Evolutionary conservation across 352 stramenopile genomes (phyloP).

Genomic region (Globisporangium okanoganense): DNA sequence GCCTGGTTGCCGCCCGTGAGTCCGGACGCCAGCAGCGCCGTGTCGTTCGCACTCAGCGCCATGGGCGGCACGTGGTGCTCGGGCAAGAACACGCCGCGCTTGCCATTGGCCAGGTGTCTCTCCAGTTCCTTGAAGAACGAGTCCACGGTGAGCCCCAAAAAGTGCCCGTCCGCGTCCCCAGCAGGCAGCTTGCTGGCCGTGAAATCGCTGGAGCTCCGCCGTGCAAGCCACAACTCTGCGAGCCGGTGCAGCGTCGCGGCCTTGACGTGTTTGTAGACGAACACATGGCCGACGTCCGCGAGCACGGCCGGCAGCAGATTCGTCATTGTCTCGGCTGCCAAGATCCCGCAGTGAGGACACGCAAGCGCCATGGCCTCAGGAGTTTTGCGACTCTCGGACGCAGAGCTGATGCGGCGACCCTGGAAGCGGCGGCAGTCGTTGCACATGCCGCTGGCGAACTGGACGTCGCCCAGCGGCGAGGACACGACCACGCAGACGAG

Average conservation of each 20-base stretch:
- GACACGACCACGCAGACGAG: constrained; percentile 58
- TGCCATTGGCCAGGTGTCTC: constrained; percentile 36
- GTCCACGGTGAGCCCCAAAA: constrained; percentile 49
- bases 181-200: constrained; percentile 1
- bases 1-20: not conserved
- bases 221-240: constrained; percentile 16
- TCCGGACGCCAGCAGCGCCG: constrained; percentile 10
- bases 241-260: constrained; percentile 25
- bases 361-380: constrained; percentile 19
- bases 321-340: constrained; percentile 12
- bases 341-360: constrained; percentile 59
- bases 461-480: constrained; percentile 24
- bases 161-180: constrained; percentile 11
- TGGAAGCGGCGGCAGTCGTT: constrained; percentile 38
- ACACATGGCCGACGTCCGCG: constrained; percentile 4
- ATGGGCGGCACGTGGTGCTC: constrained; percentile 38
- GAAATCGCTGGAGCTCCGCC: not conserved
- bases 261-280: constrained; percentile 26
- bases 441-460: constrained; percentile 54
- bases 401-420: constrained; percentile 42
- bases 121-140: constrained; percentile 65
- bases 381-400: constrained; percentile 12
- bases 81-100: constrained; percentile 42
- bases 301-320: constrained; percentile 7
- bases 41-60: constrained; percentile 56